Percentiles rank a stretch among this genome's conserved stretches.
Evolutionary conservation across 495 filamentous ascomycete genomes (phyloP).

Genomic region (Tuber aestivum): DNA sequence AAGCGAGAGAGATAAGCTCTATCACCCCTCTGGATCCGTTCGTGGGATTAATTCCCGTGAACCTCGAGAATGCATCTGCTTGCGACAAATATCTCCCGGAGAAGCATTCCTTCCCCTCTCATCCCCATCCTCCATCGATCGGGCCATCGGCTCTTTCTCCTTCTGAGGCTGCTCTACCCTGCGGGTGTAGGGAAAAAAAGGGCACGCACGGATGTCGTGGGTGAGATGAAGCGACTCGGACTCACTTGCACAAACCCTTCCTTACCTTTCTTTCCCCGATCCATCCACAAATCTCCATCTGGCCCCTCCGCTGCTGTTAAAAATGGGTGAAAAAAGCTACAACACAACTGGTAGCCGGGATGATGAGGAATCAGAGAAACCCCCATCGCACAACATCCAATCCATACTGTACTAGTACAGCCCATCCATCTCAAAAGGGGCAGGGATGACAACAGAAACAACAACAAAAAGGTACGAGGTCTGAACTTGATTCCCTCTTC

Average conservation of each 20-base stretch:
- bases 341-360: neutral
- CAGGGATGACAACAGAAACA: neutral
- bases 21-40: neutral
- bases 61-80: neutral
- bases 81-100: conserved; percentile 13
- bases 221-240: neutral
- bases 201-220: neutral
- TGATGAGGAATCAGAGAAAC: neutral
- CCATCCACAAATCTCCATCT: neutral
- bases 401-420: no score
- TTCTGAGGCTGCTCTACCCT: neutral
- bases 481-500: neutral
- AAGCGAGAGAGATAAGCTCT: conserved; percentile 1
- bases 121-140: neutral
- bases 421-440: neutral
- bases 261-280: neutral
- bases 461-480: neutral
- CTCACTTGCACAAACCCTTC: neutral
- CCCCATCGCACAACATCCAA: neutral
- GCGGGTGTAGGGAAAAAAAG: neutral
- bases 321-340: neutral
- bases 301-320: neutral
- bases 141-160: neutral
- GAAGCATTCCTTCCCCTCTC: conserved; percentile 16
- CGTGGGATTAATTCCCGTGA: neutral